Percentiles rank a stretch among this genome's conserved stretches.
Evolutionary conservation across 1,284 basidiomycete species (phyloP).

Genomic region (Grifola frondosa): DNA sequence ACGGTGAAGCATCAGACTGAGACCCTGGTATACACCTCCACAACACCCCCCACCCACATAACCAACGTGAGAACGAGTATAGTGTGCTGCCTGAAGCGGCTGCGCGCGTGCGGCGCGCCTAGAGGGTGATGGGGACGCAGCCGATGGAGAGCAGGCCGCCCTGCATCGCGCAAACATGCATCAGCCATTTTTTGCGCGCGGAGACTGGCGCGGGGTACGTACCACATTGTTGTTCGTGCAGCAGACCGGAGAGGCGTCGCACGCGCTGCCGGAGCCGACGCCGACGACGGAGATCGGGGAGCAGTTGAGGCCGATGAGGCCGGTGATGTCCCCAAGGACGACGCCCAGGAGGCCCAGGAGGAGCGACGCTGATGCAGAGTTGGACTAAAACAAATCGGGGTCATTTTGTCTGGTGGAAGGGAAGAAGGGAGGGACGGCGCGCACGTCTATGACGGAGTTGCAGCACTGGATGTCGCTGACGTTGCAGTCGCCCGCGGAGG

Average conservation of each 20-base stretch:
- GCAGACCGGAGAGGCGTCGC: constrained; percentile 13
- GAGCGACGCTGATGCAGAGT: constrained; percentile 9
- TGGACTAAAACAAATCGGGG: background rate
- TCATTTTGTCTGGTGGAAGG: background rate
- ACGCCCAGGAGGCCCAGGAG: constrained; percentile 15
- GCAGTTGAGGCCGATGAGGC: constrained; percentile 14
- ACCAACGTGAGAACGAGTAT: background rate
- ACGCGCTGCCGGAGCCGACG: constrained; percentile 11
- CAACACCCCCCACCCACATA: no score
- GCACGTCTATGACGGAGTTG: constrained; percentile 9
- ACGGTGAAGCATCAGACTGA: no score
- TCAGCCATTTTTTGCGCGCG: no score
- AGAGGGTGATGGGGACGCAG: constrained; percentile 11
- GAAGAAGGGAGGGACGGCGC: background rate
- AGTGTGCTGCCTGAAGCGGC: background rate
- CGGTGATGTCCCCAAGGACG: constrained; percentile 10
- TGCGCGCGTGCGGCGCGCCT: background rate
- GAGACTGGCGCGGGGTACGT: background rate
- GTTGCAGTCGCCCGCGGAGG: constrained; percentile 17
- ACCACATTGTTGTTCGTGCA: constrained; percentile 16
- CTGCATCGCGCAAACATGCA: background rate
- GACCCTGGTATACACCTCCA: no score
- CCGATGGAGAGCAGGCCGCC: constrained; percentile 12
- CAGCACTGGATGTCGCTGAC: constrained; percentile 19
- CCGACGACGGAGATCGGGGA: constrained; percentile 18